Percentiles rank a stretch among this genome's conserved stretches.
Conservation (phyloP, 306 rosid species). For the Vigna trinervia region DNA sequence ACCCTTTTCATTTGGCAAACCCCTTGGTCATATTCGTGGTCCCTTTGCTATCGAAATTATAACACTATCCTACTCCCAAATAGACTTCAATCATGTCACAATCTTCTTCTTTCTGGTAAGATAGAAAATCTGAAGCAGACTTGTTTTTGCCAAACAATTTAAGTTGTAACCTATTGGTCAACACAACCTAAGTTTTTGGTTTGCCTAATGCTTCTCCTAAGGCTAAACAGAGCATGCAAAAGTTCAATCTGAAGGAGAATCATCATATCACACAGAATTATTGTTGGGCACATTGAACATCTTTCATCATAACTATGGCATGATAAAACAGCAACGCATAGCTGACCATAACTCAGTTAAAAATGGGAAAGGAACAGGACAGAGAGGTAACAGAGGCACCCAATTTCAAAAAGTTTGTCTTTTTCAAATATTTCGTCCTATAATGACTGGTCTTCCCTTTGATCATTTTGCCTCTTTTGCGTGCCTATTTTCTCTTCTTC, state of each 20-base stretch:
- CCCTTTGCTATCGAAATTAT: slow-evolving; percentile 6
- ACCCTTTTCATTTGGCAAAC: slow-evolving; percentile 6
- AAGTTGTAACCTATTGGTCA: not conserved
- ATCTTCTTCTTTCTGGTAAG: slow-evolving; percentile 15
- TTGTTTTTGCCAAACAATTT: not conserved
- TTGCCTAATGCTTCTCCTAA: too few species aligned
- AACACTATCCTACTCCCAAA: not conserved
- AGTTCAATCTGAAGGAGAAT: slow-evolving; percentile 32
- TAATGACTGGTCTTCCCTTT: slow-evolving; percentile 20
- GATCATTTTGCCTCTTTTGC: slow-evolving; percentile 34
- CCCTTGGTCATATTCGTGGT: slow-evolving; percentile 10
- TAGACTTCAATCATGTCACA: not conserved
- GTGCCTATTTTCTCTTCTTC: slow-evolving; percentile 22
- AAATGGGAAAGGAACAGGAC: slow-evolving; percentile 41
- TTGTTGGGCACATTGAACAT: slow-evolving; percentile 46
- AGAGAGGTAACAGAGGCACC: slow-evolving; percentile 32
- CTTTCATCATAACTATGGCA: slow-evolving; percentile 49
- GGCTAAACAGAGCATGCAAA: slow-evolving; percentile 23
- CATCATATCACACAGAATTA: slow-evolving; percentile 35
- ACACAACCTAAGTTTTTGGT: not conserved
- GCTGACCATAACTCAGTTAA: slow-evolving; percentile 36
- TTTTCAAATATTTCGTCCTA: slow-evolving; percentile 10
- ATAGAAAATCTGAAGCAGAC: not conserved
- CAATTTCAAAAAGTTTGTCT: slow-evolving; percentile 28
- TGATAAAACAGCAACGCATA: slow-evolving; percentile 35